Percentiles rank a stretch among this genome's conserved stretches.
Evolutionary conservation across 2,329 filamentous ascomycete genomes (phyloP).

Genomic region (Neopestalotiopsis sp.): DNA sequence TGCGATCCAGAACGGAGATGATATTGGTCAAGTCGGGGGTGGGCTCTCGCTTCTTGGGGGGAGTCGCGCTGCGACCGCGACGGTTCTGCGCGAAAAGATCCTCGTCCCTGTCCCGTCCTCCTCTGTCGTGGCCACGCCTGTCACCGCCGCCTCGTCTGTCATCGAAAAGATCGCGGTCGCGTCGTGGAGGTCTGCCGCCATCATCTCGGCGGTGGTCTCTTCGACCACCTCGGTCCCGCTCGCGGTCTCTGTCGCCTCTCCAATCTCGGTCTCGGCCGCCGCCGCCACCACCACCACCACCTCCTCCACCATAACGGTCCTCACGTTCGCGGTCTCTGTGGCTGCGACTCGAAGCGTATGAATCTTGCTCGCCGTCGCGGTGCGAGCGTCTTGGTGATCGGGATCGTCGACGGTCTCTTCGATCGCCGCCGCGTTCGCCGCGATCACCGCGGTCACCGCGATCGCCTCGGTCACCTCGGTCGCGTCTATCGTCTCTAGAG

Average conservation of each 20-base stretch:
- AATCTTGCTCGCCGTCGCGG: constrained; percentile 71
- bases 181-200: constrained; percentile 63
- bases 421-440: constrained; percentile 52
- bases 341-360: constrained; percentile 90
- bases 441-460: constrained; percentile 36
- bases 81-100: constrained; percentile 57
- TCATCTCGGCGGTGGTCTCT: constrained; percentile 53
- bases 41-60: constrained; percentile 89
- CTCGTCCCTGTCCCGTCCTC: constrained; percentile 49
- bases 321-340: constrained; percentile 94
- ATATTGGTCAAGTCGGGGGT: constrained; percentile 93
- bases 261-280: constrained; percentile 42
- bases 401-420: constrained; percentile 32
- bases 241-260: constrained; percentile 61
- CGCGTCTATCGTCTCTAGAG: constrained; percentile 48
- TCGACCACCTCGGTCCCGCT: constrained; percentile 61
- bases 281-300: constrained; percentile 65
- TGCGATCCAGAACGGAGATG: constrained; percentile 81
- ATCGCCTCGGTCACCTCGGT: constrained; percentile 53
- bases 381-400: constrained; percentile 72
- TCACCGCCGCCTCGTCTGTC: constrained; percentile 57
- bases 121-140: constrained; percentile 44
- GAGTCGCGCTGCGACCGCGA: constrained; percentile 75
- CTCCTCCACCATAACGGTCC: constrained; percentile 78
- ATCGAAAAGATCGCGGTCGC: constrained; percentile 66